Conservation (phyloP, 441 rosid species). For the Raphanus hybrid region DNA sequence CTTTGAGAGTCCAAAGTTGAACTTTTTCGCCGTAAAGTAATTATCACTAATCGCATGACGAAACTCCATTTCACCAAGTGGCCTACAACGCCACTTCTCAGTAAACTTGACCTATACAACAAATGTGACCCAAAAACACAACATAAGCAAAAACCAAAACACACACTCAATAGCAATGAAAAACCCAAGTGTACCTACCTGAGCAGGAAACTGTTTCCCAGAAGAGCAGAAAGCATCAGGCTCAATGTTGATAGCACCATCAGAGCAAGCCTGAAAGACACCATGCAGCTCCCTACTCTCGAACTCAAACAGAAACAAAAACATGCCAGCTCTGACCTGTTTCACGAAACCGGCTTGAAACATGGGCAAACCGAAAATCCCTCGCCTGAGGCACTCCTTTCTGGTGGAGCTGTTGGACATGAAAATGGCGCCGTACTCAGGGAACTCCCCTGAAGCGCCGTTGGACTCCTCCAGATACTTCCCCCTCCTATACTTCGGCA, state of each 20-base stretch:
- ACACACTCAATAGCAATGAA: background rate
- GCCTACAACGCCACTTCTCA: conserved; percentile 55
- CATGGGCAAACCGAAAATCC: conserved; percentile 62
- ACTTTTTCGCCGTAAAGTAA: conserved; percentile 59
- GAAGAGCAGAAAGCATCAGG: conserved; percentile 57
- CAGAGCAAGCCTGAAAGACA: conserved; percentile 61
- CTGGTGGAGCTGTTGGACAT: conserved; percentile 56
- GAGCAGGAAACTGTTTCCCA: conserved; percentile 69
- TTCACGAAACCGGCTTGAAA: conserved; percentile 51
- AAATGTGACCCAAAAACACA: conserved; percentile 16
- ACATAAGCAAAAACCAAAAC: background rate
- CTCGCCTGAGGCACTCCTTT: conserved; percentile 52
- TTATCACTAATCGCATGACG: conserved; percentile 58
- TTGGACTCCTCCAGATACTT: conserved; percentile 32
- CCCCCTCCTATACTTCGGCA: conserved; percentile 36
- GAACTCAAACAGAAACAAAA: conserved; percentile 68
- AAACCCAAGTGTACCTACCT: conserved; percentile 53
- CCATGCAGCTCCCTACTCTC: conserved; percentile 69
- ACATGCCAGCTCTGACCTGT: conserved; percentile 69
- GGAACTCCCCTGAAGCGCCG: conserved; percentile 46
- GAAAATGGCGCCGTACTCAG: conserved; percentile 72
- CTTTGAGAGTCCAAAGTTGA: conserved; percentile 69
- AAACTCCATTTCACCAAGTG: conserved; percentile 66
- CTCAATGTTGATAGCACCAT: conserved; percentile 64
- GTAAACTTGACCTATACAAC: conserved; percentile 53